Base-by-base conservation (phyloP, 176 grass and related monocot genomes). In the Bromus sterilis region DNA sequence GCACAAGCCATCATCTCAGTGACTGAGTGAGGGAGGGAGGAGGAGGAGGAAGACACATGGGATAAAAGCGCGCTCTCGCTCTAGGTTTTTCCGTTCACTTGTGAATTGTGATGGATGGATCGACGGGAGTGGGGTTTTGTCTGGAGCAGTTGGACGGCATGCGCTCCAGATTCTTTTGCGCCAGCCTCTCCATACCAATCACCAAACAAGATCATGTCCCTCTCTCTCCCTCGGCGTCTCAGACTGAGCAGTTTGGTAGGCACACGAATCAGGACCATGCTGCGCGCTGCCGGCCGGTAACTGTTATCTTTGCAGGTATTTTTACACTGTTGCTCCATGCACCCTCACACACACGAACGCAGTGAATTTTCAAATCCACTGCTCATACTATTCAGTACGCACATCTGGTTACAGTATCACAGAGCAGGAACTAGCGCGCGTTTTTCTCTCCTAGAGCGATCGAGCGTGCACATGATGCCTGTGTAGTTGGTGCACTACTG, bases 131-230 rank as follows among this genome's bases (percentile, higher is more conserved):
- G 81, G 88, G 69, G 69, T 87, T 97, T 96, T 97, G 94, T 97
- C 94, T 78, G 89, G 82, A 83, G 94, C 89, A 80, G 78, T 93
- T 97, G 91, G 91, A 93, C 21, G 76, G 40, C 77, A 79, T 87
- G 77, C 74, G 66, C 81, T 75, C 67, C 86, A 89, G 94, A 93
- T 97, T 93, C 89, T 85, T 88, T 90, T 65, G 76, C 82, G 74
- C 71, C 82, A 90, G 76, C 82, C 93, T 80, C 73, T 44, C 76
- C 76, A 84, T 86, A 82, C 81, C 86, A 89, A 83, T 86, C 83
- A 86, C 44, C 89, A 33, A 87, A 78, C 28, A 35, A 60, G 81
- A 76, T 75, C 41, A 80, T 86, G 85, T 74, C 76, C 71, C 79
- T 70, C 59, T 84, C 71, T 63, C 70, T 76, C 64, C 55, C 77